A percentile compares a stretch with the other conserved stretches of the same genome.
phyloP scores from a whole-genome alignment of 2,329 filamentous ascomycete species.

The Biscogniauxia marginata region DNA sequence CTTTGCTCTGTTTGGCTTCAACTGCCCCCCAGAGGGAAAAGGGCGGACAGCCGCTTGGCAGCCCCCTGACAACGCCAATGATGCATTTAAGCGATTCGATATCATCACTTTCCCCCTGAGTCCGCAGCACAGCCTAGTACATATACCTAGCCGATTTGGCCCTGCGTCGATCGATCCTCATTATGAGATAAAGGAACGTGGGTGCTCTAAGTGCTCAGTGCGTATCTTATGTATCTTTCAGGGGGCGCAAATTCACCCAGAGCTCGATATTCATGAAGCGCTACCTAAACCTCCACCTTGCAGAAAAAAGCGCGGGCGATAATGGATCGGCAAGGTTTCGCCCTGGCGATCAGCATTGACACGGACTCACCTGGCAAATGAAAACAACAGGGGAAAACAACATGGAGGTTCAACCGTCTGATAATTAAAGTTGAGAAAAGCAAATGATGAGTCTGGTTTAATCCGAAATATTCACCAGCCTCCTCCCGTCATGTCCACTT shows the following conservation, averaged over 20 bases:
- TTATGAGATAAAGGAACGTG: conserved; percentile 2
- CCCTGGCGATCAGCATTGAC: not conserved
- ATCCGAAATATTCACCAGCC: not conserved
- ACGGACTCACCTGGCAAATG: not conserved
- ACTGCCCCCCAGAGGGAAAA: not conserved
- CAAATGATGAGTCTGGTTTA: not conserved
- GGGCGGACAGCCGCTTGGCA: not conserved
- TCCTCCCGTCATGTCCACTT: no score
- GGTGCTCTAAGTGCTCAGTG: not conserved
- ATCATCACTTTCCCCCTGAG: conserved; percentile 2
- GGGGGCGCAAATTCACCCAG: not conserved
- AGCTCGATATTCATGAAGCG: not conserved
- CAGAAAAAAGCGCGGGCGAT: not conserved
- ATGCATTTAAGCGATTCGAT: conserved; percentile 8
- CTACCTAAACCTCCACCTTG: not conserved
- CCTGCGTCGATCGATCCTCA: conserved; percentile 16
- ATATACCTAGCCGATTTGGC: not conserved
- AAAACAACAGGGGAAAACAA: not conserved
- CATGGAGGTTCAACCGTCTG: not conserved
- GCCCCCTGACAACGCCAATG: not conserved
- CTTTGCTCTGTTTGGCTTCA: not conserved
- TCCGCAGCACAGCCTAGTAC: not conserved
- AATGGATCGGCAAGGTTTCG: not conserved
- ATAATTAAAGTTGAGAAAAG: not conserved
- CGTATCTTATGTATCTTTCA: not conserved